A percentile compares a stretch with the other conserved stretches of the same genome.
Conservation (phyloP, 352 stramenopile genomes). For the Globisporangium lucens region DNA sequence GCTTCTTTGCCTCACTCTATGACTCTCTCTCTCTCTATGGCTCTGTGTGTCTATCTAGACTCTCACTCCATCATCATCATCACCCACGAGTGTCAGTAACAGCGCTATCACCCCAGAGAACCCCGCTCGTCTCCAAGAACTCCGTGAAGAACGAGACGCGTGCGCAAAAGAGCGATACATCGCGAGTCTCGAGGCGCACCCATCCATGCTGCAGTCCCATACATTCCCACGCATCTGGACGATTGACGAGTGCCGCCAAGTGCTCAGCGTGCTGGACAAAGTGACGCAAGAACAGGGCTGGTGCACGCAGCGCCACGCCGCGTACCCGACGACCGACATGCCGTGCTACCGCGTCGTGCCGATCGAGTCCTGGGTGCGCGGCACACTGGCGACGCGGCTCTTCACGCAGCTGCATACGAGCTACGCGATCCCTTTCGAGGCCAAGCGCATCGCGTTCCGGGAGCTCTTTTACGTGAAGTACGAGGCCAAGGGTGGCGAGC, state of each 20-base stretch:
- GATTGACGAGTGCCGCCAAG: conserved; percentile 37
- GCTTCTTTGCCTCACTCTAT: background rate
- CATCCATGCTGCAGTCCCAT: conserved; percentile 36
- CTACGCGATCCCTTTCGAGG: conserved; percentile 37
- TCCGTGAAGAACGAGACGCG: conserved; percentile 36
- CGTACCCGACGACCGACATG: conserved; percentile 85
- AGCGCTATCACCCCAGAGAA: background rate
- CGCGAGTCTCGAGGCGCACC: conserved; percentile 40
- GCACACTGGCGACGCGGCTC: conserved; percentile 38
- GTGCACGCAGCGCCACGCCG: conserved; percentile 73
- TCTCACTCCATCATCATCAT: background rate
- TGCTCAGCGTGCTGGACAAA: conserved; percentile 40
- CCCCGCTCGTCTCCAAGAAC: conserved; percentile 14
- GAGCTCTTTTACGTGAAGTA: conserved; percentile 90
- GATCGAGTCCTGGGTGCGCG: conserved; percentile 66
- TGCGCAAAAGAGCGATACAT: conserved; percentile 47
- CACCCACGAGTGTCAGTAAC: background rate
- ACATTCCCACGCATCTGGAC: conserved; percentile 56
- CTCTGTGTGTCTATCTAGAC: background rate
- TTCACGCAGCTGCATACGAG: conserved; percentile 53
- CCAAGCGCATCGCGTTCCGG: conserved; percentile 62
- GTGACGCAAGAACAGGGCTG: conserved; percentile 48
- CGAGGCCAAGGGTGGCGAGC: conserved; percentile 53
- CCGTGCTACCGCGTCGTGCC: conserved; percentile 65
- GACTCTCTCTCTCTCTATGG: background rate